Conservation (phyloP, 2,329 filamentous ascomycete species). For the Bipolaris gigantea region DNA sequence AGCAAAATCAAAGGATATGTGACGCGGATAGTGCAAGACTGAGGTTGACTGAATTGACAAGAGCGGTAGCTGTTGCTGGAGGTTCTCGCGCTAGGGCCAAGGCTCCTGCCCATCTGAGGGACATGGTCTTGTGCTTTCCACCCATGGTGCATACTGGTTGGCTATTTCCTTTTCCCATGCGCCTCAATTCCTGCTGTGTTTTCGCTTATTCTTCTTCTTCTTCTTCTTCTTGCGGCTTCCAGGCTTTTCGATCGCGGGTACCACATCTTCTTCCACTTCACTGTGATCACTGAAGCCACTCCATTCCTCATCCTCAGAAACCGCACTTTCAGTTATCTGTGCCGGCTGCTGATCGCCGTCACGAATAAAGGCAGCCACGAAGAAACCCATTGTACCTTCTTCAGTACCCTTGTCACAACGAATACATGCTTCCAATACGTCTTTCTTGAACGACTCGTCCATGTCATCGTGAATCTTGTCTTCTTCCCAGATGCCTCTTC, state of each 20-base stretch:
- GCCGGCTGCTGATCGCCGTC: constrained; percentile 41
- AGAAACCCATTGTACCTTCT: constrained; percentile 91
- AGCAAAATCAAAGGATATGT: background rate
- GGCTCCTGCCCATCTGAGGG: background rate
- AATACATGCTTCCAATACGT: constrained; percentile 73
- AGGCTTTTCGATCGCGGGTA: background rate
- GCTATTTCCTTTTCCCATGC: background rate
- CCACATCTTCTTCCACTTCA: constrained; percentile 6
- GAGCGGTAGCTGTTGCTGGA: background rate
- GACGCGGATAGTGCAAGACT: background rate
- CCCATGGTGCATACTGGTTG: background rate
- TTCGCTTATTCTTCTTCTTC: constrained; percentile 33
- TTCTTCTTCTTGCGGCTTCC: constrained; percentile 28
- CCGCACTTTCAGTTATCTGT: background rate
- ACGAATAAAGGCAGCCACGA: constrained; percentile 83
- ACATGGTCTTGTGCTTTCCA: background rate
- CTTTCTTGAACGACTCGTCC: constrained; percentile 19
- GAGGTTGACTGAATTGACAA: background rate
- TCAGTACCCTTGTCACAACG: constrained; percentile 79
- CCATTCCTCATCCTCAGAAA: constrained; percentile 46
- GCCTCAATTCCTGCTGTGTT: constrained; percentile 4
- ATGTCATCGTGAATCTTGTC: constrained; percentile 48
- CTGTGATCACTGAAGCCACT: constrained; percentile 48
- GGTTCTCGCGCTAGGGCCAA: background rate
- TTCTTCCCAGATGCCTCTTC: constrained; percentile 56